A percentile compares a stretch with the other conserved stretches of the same genome.
These are phyloP conservation scores for Lactifluus rugatus DNA, from an alignment of 768 basidiomycete genomes.

Conservation along the genomic window DNA sequence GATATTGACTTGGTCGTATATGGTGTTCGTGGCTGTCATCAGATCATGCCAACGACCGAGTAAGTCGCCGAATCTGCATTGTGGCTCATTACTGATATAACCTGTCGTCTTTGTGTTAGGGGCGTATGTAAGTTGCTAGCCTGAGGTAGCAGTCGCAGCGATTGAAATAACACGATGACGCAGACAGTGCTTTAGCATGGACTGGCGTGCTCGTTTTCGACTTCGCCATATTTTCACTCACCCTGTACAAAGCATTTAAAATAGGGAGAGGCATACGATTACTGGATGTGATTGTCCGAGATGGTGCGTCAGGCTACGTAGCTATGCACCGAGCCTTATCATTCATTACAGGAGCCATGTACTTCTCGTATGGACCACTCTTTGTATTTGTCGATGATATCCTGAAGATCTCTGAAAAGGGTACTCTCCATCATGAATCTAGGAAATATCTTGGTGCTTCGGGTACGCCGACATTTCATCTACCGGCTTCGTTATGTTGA, in stretches of 20 bases:
- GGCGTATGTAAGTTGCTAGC: constrained; percentile 1
- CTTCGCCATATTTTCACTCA: constrained; percentile 2
- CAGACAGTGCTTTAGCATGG: constrained; percentile 6
- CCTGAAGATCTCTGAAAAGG: background rate
- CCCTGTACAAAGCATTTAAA: constrained; percentile 4
- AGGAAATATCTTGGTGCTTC: constrained; percentile 4
- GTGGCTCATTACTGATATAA: background rate
- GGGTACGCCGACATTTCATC: background rate
- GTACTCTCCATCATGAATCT: constrained; percentile 7
- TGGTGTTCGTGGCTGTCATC: background rate
- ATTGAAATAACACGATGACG: background rate
- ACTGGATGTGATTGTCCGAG: constrained; percentile 12
- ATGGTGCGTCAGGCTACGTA: background rate
- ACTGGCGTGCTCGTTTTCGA: constrained; percentile 6
- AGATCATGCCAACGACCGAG: background rate
- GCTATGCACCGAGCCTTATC: background rate
- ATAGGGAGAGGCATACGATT: constrained; percentile 1
- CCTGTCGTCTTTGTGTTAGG: background rate
- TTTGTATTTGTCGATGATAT: background rate
- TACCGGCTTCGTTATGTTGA: background rate
- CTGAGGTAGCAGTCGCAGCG: background rate
- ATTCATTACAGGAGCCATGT: constrained; percentile 1
- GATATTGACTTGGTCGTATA: background rate
- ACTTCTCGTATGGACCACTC: constrained; percentile 5
- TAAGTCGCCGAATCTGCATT: background rate